These are phyloP conservation scores for Dianthus caryophyllus DNA, from an alignment of 148 eudicot genomes.

Conservation along the genomic window DNA sequence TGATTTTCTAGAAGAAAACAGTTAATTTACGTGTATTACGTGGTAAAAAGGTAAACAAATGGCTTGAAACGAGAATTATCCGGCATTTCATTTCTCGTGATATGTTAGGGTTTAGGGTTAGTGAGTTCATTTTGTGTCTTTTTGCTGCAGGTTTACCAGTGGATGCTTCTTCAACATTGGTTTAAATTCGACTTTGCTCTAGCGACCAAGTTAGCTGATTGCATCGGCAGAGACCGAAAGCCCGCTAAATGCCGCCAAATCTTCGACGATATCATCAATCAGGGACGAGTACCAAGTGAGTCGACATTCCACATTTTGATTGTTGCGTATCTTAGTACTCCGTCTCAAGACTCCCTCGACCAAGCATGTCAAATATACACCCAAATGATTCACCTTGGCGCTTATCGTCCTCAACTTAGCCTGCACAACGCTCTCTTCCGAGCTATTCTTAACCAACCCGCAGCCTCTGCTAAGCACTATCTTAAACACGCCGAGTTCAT, in stretches of 20 bases:
- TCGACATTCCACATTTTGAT: slow-evolving; percentile 82
- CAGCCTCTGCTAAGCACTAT: slow-evolving; percentile 47
- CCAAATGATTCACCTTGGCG: slow-evolving; percentile 89
- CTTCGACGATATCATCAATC: slow-evolving; percentile 77
- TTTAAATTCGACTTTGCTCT: slow-evolving; percentile 81
- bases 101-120: no score
- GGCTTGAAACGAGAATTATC: no score
- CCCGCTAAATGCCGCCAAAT: slow-evolving; percentile 65
- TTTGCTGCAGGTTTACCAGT: slow-evolving; percentile 80
- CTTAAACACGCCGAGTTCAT: slow-evolving; percentile 88
- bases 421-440: slow-evolving; percentile 84
- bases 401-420: slow-evolving; percentile 74
- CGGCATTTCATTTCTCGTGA: no score
- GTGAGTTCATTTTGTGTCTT: no score
- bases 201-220: slow-evolving; percentile 88
- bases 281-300: slow-evolving; percentile 82
- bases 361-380: slow-evolving; percentile 80
- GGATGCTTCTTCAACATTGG: slow-evolving; percentile 94
- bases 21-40: no score
- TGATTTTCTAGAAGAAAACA: no score
- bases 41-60: no score
- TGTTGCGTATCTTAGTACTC: slow-evolving; percentile 75
- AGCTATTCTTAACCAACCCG: slow-evolving; percentile 63
- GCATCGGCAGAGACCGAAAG: slow-evolving; percentile 76
- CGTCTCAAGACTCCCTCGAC: slow-evolving; percentile 45